Conservation (phyloP, 139 green algal genomes). For the Chlamydomonas sp. region DNA sequence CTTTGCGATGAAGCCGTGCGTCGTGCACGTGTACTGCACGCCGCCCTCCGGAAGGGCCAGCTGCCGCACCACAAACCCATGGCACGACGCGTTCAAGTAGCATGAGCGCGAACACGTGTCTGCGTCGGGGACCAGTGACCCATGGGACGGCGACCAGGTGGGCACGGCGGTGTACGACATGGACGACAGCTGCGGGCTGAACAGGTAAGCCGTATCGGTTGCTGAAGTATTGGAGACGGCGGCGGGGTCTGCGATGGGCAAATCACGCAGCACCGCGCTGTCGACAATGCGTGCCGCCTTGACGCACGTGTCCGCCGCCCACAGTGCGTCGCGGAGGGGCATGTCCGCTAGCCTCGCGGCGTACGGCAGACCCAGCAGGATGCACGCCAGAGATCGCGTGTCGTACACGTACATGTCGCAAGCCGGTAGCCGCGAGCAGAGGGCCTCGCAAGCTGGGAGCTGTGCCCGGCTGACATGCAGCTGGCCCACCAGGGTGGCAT, state of each 20-base stretch:
- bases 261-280: background rate
- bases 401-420: conserved; percentile 3
- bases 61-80: background rate
- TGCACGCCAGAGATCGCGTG: background rate
- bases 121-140: background rate
- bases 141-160: background rate
- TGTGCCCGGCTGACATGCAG: background rate
- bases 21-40: background rate
- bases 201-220: background rate
- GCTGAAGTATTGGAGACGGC: background rate
- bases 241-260: background rate
- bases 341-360: background rate
- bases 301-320: background rate
- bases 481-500: background rate
- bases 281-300: background rate
- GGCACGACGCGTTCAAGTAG: background rate
- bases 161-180: background rate
- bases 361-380: background rate
- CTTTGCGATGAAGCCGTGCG: background rate
- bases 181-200: no score
- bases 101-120: background rate
- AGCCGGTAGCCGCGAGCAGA: background rate
- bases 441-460: background rate
- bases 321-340: background rate
- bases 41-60: background rate